Percentiles rank a stretch among this genome's conserved stretches.
phyloP scores from a whole-genome alignment of 2,329 filamentous ascomycete species.

The Colletotrichum musicola region DNA sequence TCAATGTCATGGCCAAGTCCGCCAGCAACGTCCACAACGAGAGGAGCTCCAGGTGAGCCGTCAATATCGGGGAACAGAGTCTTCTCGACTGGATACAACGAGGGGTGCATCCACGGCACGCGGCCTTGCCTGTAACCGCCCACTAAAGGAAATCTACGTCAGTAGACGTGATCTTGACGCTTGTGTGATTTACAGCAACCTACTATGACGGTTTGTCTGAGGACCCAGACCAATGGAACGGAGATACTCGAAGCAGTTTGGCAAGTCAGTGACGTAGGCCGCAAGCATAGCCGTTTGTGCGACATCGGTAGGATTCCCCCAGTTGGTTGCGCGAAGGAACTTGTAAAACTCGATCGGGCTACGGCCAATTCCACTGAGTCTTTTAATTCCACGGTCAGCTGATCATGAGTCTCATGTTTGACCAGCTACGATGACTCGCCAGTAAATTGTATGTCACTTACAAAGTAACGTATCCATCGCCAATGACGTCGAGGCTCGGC shows the following conservation, averaged over 20 bases:
- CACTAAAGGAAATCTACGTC: slow-evolving; percentile 39
- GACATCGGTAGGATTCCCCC: slow-evolving; percentile 45
- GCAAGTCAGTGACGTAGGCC: slow-evolving; percentile 49
- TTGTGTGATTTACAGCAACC: slow-evolving; percentile 50
- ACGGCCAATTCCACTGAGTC: slow-evolving; percentile 33
- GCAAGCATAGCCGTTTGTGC: slow-evolving; percentile 47
- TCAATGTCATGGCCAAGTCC: slow-evolving; percentile 51
- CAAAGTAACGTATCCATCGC: slow-evolving; percentile 50
- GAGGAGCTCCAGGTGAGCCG: slow-evolving; percentile 35
- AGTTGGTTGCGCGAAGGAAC: slow-evolving; percentile 43
- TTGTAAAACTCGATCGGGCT: slow-evolving; percentile 46
- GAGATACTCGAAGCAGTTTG: slow-evolving; percentile 49
- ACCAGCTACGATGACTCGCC: too few species aligned
- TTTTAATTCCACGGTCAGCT: neutral
- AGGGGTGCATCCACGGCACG: slow-evolving; percentile 48
- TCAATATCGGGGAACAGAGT: slow-evolving; percentile 47
- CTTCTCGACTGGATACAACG: slow-evolving; percentile 49
- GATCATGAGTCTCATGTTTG: neutral
- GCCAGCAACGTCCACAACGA: slow-evolving; percentile 53
- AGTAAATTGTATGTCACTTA: too few species aligned
- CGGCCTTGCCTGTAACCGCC: slow-evolving; percentile 50
- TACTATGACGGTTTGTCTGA: slow-evolving; percentile 49
- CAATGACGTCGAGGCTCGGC: slow-evolving; percentile 50
- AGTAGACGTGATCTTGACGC: neutral
- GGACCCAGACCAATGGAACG: slow-evolving; percentile 46